A percentile compares a stretch with the other conserved stretches of the same genome.
phyloP scores from a whole-genome alignment of 257 asterid genomes.

The Henckelia pumila region DNA sequence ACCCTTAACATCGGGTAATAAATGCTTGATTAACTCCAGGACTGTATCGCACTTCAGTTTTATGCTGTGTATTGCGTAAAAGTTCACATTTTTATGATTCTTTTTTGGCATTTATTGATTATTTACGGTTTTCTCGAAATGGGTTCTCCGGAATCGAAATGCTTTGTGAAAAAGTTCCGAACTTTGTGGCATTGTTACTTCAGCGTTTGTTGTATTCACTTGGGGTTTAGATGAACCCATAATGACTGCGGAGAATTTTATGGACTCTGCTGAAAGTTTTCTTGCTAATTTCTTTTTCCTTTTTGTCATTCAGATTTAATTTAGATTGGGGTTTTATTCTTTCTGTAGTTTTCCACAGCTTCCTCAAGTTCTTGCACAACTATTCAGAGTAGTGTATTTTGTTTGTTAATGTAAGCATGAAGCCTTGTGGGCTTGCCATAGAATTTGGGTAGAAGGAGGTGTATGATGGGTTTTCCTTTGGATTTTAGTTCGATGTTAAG shows the following conservation, averaged over 20 bases:
- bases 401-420: conserved; percentile 3
- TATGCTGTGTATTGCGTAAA: conserved; percentile 39
- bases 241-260: conserved; percentile 21
- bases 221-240: conserved; percentile 27
- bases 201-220: conserved; percentile 12
- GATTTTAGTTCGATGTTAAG: conserved; percentile 38
- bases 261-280: conserved; percentile 1
- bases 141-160: conserved; percentile 44
- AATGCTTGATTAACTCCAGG: conserved; percentile 35
- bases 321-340: conserved; percentile 22
- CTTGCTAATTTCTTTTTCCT: neutral
- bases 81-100: conserved; percentile 21
- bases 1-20: conserved; percentile 29
- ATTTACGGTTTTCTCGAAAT: neutral
- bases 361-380: conserved; percentile 8
- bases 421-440: neutral
- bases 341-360: conserved; percentile 13
- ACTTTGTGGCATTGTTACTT: conserved; percentile 34
- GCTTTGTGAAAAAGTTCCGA: conserved; percentile 28
- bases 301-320: conserved; percentile 26
- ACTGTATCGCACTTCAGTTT: conserved; percentile 35
- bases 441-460: conserved; percentile 13
- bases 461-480: conserved; percentile 35
- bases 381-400: conserved; percentile 13
- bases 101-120: neutral